Conservation (phyloP, 495 filamentous ascomycete species). For the Darksidea phi region DNA sequence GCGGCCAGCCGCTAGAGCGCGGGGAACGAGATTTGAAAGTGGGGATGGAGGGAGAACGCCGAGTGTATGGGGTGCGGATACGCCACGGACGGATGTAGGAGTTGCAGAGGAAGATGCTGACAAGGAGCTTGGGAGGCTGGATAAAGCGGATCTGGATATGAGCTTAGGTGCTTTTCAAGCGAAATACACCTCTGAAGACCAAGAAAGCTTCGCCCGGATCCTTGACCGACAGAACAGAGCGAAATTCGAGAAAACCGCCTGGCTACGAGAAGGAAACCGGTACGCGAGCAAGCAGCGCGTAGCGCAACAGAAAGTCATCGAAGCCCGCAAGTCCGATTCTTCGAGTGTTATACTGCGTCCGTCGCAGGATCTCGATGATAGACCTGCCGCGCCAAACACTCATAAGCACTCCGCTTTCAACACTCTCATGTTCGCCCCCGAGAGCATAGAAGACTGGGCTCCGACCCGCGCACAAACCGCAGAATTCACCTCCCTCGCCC, state of each 20-base stretch:
- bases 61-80: conserved; percentile 60
- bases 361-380: conserved; percentile 58
- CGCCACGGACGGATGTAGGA: conserved; percentile 58
- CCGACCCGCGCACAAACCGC: conserved; percentile 66
- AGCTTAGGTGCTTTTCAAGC: conserved; percentile 81
- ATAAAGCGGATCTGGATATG: conserved; percentile 74
- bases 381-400: conserved; percentile 74
- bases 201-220: conserved; percentile 89
- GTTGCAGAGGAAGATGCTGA: conserved; percentile 36
- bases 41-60: conserved; percentile 46
- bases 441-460: conserved; percentile 64
- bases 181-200: conserved; percentile 95
- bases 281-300: conserved; percentile 66
- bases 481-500: conserved; percentile 68
- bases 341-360: conserved; percentile 33
- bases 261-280: conserved; percentile 77
- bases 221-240: conserved; percentile 89
- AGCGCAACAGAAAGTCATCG: conserved; percentile 75
- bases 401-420: conserved; percentile 77
- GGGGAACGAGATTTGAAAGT: not conserved
- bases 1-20: conserved; percentile 38
- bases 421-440: conserved; percentile 82
- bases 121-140: conserved; percentile 40
- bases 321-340: conserved; percentile 25
- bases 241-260: conserved; percentile 75